phyloP scores from a whole-genome alignment of 805 yeast species.

The Pichia cephalocereana region DNA sequence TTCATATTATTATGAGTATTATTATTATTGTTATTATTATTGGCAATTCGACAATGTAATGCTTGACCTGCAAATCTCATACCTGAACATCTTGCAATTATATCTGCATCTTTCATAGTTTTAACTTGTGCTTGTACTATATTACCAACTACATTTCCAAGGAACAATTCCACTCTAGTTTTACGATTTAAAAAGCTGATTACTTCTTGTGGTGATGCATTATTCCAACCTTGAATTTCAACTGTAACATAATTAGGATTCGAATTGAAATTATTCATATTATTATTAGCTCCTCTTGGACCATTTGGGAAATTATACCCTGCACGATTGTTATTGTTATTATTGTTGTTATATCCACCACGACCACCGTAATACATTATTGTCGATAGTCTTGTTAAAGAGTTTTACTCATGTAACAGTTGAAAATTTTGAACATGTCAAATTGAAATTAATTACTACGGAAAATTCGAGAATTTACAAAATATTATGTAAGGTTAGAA shows the following conservation, averaged over 20 bases:
- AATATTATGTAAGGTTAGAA: too few relatives aligned
- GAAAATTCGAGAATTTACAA: background rate
- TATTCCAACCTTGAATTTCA: slow-evolving; percentile 74
- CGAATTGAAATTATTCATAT: slow-evolving; percentile 15
- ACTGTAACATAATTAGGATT: slow-evolving; percentile 35
- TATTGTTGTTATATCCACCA: slow-evolving; percentile 14
- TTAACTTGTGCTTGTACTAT: slow-evolving; percentile 52
- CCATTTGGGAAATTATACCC: slow-evolving; percentile 8
- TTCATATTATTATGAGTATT: slow-evolving; percentile 1
- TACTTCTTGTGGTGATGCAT: slow-evolving; percentile 62
- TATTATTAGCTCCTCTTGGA: slow-evolving; percentile 9
- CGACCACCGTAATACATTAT: slow-evolving; percentile 17
- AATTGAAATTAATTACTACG: too few relatives aligned
- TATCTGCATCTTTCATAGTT: slow-evolving; percentile 45
- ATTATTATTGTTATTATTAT: slow-evolving; percentile 18
- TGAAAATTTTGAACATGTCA: too few relatives aligned
- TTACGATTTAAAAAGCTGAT: slow-evolving; percentile 63
- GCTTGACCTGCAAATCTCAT: slow-evolving; percentile 70
- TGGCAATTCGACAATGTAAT: slow-evolving; percentile 40
- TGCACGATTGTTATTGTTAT: slow-evolving; percentile 12
- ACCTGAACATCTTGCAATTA: slow-evolving; percentile 58
- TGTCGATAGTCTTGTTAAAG: background rate
- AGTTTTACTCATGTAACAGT: too few relatives aligned
- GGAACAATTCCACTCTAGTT: slow-evolving; percentile 43
- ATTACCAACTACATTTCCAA: slow-evolving; percentile 37